Conservation (phyloP, 441 rosid genomes). For the Lepidium campestre region DNA sequence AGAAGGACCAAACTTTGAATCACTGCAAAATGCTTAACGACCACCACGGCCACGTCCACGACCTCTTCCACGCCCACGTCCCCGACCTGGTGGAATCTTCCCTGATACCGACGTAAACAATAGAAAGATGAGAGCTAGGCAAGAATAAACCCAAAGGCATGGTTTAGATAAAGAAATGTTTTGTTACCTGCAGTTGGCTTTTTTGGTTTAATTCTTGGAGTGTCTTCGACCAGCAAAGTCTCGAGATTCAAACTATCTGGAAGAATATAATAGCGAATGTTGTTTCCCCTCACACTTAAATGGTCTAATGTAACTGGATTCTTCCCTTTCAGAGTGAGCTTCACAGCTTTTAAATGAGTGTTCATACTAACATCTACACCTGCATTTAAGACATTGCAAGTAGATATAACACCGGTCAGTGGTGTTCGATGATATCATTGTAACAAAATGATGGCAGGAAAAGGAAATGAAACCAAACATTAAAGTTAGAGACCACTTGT, state of each 20-base stretch:
- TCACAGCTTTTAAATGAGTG: conserved; percentile 89
- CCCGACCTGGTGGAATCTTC: conserved; percentile 76
- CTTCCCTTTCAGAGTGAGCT: conserved; percentile 87
- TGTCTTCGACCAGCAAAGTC: conserved; percentile 89
- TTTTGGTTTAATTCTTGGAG: conserved; percentile 89
- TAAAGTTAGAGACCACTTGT: background rate
- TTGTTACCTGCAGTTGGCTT: conserved; percentile 84
- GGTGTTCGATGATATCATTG: background rate
- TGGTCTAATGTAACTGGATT: conserved; percentile 89
- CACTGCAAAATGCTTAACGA: conserved; percentile 35
- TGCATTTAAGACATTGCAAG: conserved; percentile 17
- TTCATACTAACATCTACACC: conserved; percentile 98
- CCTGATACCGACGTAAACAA: conserved; percentile 38
- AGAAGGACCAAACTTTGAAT: background rate
- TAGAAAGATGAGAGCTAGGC: background rate
- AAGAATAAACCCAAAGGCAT: background rate
- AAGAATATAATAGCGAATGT: conserved; percentile 89
- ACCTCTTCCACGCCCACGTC: conserved; percentile 94
- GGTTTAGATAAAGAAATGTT: background rate
- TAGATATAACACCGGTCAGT: conserved; percentile 7
- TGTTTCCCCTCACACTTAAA: conserved; percentile 94
- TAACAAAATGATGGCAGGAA: background rate
- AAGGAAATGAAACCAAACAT: background rate
- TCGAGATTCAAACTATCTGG: conserved; percentile 98
- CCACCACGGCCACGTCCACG: conserved; percentile 89